phyloP scores from a whole-genome alignment of 331 rosid genomes.

The Spiraea crenata region DNA sequence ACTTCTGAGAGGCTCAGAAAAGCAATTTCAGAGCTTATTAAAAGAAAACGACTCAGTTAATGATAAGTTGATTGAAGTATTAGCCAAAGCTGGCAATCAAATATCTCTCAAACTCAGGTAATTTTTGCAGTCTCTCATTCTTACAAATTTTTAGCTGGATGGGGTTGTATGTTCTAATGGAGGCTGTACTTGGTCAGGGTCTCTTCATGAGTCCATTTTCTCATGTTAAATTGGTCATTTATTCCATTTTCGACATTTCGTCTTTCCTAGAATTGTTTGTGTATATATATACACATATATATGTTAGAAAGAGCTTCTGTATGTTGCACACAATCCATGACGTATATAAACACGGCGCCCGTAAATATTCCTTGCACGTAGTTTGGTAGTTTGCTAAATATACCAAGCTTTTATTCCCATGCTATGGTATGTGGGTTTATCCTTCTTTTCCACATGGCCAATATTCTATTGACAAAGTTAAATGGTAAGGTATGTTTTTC shows the following conservation, averaged over 20 bases:
- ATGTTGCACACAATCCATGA: neutral
- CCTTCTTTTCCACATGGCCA: neutral
- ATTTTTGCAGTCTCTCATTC: conserved; percentile 22
- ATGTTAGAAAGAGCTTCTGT: neutral
- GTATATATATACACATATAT: neutral
- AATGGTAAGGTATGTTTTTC: neutral
- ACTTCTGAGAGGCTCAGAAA: conserved; percentile 69
- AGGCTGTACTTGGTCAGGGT: neutral
- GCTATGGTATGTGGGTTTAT: conserved; percentile 1
- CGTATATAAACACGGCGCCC: neutral
- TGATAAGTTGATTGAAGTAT: conserved; percentile 69
- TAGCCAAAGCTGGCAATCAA: conserved; percentile 63
- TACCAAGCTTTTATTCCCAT: neutral
- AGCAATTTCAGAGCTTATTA: conserved; percentile 57
- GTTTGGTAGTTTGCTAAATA: neutral
- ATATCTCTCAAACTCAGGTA: conserved; percentile 68
- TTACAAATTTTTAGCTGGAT: too few relatives aligned
- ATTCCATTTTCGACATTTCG: neutral
- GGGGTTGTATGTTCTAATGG: neutral
- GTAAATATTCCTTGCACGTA: neutral
- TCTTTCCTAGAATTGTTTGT: neutral
- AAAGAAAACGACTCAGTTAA: conserved; percentile 44
- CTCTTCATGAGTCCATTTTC: neutral
- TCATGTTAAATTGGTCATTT: neutral
- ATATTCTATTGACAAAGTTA: neutral